Conservation (phyloP, 75 land plant species). For the Selaginella tamariscina region DNA sequence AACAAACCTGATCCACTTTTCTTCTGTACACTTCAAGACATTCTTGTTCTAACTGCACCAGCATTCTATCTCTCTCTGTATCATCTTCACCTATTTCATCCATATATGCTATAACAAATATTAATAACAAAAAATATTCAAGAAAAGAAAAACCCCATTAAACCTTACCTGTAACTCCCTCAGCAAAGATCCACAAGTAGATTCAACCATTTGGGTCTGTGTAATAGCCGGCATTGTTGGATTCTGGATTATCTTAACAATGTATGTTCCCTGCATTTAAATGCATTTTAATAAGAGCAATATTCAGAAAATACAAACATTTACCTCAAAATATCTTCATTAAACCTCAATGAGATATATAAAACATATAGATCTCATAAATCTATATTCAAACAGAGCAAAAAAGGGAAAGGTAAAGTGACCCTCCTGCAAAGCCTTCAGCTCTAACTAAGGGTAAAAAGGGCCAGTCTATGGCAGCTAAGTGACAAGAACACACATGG, state of each 20-base stretch:
- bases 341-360: too few relatives aligned
- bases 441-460: too few relatives aligned
- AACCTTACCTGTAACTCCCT: constrained; percentile 56
- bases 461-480: too few relatives aligned
- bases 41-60: constrained; percentile 72
- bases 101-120: constrained; percentile 52
- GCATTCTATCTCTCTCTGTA: constrained; percentile 54
- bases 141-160: not conserved
- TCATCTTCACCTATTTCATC: constrained; percentile 79
- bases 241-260: not conserved
- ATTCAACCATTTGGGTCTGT: constrained; percentile 27
- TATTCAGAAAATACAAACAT: too few relatives aligned
- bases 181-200: constrained; percentile 74
- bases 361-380: not conserved
- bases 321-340: too few relatives aligned
- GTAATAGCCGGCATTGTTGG: not conserved
- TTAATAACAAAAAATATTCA: not conserved
- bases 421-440: too few relatives aligned
- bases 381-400: not conserved
- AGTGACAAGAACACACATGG: too few relatives aligned
- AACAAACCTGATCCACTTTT: constrained; percentile 64
- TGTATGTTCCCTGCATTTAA: not conserved
- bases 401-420: too few relatives aligned
- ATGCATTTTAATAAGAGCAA: not conserved
- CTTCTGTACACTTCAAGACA: constrained; percentile 67